Base-by-base conservation (phyloP, 2,329 filamentous ascomycete genomes). In the Pseudopyrenochaeta lycopersici region DNA sequence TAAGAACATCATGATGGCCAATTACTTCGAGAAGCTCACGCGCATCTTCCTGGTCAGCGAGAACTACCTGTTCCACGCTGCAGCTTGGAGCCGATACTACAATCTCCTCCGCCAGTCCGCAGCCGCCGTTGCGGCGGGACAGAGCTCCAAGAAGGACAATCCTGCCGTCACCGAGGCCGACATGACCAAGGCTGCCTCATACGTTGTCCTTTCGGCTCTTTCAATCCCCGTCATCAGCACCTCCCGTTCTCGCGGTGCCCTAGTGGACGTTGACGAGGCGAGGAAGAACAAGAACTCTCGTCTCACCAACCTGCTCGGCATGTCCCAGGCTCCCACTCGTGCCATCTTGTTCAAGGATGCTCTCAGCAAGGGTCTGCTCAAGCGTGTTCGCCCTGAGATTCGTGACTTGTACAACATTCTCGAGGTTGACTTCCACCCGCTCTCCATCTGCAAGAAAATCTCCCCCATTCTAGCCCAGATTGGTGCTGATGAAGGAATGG, bases 1-100 rank as follows among this genome's bases (percentile, higher is more conserved):
- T 49, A 98, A 98, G 89, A 97, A 97, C 77, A 85, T 97, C 75
- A 98, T 99, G 95, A 99, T 99, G 95, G 95, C 95, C 80, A 99
- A 98, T 83, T 99, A 99, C 85, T 99, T 98, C 80, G 95, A 99
- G 85, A 98, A 98, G 82, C 88, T 99, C 53, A 97, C 95, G 35
- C 88, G 93, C 62, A 99, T 99, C 77, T 99, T 99, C 85, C 87
- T 99, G 60, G 95, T 98, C 64, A 96, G 94, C 77, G 95, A 98
- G 81, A 99, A 99, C 84, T 98, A 98, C 77, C 88, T 99, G 40
- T 99, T 99, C 88, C 95, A 99, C 75, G 95, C 95, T 66, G 95
- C 95, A 49, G 92, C 95, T 58, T 99, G 92, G 92, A 96, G 92
- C 67, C 87, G 94, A 70, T 98, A 97, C 83, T 98, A 97, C 84